These are phyloP conservation scores for Perkinsela sp. DNA, from an alignment of 208 protist genomes.

Conservation along the genomic window DNA sequence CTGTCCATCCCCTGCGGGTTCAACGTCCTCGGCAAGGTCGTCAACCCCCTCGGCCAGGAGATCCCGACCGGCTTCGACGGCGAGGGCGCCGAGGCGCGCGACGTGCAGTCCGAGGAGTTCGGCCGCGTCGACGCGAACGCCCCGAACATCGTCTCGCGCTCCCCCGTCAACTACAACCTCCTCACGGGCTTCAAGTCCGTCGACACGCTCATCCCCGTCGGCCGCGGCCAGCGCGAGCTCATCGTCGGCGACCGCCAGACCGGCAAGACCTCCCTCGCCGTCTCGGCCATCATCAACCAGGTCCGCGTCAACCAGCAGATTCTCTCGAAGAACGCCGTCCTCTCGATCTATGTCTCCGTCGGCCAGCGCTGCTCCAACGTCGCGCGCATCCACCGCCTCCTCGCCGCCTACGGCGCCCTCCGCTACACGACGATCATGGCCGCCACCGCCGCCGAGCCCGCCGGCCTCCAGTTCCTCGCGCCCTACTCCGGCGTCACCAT, in stretches of 20 bases:
- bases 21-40: constrained; percentile 46
- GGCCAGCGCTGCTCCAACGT: constrained; percentile 72
- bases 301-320: constrained; percentile 53
- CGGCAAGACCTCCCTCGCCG: constrained; percentile 68
- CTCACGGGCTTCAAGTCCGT: constrained; percentile 68
- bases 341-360: constrained; percentile 70
- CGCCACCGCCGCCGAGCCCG: constrained; percentile 59
- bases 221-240: constrained; percentile 69
- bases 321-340: constrained; percentile 54
- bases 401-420: constrained; percentile 43
- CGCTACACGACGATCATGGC: constrained; percentile 63
- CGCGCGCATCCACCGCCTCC: constrained; percentile 51
- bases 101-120: constrained; percentile 14
- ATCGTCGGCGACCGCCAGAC: constrained; percentile 76
- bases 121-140: constrained; percentile 59
- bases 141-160: constrained; percentile 65
- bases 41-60: constrained; percentile 45
- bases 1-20: constrained; percentile 42
- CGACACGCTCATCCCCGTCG: constrained; percentile 70
- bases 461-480: constrained; percentile 63
- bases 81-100: constrained; percentile 14
- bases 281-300: constrained; percentile 75
- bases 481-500: constrained; percentile 65
- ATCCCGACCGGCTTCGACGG: constrained; percentile 20
- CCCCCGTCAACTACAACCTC: constrained; percentile 70